phyloP scores from a whole-genome alignment of 2,329 filamentous ascomycete genomes.

The Conoideocrella luteorostrata region DNA sequence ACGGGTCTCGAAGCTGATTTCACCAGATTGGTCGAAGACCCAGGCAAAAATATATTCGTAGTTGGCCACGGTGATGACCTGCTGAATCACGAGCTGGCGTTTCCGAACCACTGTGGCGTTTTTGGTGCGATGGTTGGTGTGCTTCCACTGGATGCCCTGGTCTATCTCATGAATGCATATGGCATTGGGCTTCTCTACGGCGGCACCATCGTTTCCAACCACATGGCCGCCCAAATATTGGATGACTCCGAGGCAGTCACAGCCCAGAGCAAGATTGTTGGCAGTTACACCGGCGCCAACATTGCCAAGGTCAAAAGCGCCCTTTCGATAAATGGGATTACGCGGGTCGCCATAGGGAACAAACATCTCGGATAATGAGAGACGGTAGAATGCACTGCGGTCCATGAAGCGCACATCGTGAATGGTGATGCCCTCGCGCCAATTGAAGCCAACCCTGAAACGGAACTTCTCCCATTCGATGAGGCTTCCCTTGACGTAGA shows the following conservation, averaged over 20 bases:
- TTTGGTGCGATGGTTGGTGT: conserved; percentile 59
- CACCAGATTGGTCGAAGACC: conserved; percentile 55
- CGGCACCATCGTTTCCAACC: conserved; percentile 45
- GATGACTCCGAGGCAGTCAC: conserved; percentile 64
- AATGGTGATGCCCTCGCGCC: conserved; percentile 62
- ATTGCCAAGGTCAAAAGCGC: conserved; percentile 67
- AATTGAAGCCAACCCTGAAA: conserved; percentile 63
- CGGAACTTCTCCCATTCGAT: conserved; percentile 62
- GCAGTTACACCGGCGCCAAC: conserved; percentile 58
- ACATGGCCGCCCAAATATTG: conserved; percentile 55
- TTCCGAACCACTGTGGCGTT: conserved; percentile 53
- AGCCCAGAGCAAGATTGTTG: conserved; percentile 63
- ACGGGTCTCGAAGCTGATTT: conserved; percentile 54
- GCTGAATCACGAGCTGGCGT: conserved; percentile 60
- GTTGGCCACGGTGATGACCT: conserved; percentile 62
- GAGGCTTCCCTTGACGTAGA: conserved; percentile 45
- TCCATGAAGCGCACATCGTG: conserved; percentile 64
- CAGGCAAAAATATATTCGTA: conserved; percentile 57
- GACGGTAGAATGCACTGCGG: conserved; percentile 58
- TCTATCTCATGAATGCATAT: conserved; percentile 67
- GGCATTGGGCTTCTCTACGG: conserved; percentile 46
- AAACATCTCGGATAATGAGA: conserved; percentile 64
- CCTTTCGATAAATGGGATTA: conserved; percentile 60
- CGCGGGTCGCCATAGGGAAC: conserved; percentile 63
- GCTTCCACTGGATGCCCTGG: conserved; percentile 65